phyloP scores from a whole-genome alignment of 2,329 filamentous ascomycete genomes.

The Zymoseptoria crescenta region DNA sequence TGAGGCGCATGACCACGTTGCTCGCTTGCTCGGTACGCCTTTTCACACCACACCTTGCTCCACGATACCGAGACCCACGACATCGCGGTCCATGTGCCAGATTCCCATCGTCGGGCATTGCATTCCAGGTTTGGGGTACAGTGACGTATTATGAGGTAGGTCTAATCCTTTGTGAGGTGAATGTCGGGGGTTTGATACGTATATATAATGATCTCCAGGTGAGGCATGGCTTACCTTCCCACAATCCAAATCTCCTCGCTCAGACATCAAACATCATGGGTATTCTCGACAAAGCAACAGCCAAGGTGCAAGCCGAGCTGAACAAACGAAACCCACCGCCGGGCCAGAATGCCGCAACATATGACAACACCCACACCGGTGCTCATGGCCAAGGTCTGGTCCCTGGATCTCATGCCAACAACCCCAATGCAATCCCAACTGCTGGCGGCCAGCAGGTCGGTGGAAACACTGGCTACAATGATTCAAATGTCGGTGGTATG shows the following conservation, averaged over 20 bases:
- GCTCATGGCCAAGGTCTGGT: slow-evolving; percentile 4
- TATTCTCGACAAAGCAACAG: neutral
- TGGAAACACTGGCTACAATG: slow-evolving; percentile 1
- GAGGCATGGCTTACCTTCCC: neutral
- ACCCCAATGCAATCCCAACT: slow-evolving; percentile 22
- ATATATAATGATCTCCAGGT: neutral
- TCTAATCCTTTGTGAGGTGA: neutral
- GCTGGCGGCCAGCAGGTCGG: slow-evolving; percentile 22
- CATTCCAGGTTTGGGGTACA: neutral
- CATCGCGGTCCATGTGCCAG: neutral
- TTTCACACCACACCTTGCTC: neutral
- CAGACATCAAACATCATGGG: neutral
- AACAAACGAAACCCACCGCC: neutral
- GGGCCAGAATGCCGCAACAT: neutral
- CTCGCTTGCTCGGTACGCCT: neutral
- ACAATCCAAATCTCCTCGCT: neutral
- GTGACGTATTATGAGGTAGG: neutral
- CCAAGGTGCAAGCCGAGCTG: neutral
- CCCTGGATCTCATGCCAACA: slow-evolving; percentile 16
- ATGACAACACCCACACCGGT: neutral
- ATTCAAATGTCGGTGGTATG: slow-evolving; percentile 2
- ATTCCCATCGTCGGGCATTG: neutral
- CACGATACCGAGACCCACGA: neutral
- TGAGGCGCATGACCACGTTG: neutral
- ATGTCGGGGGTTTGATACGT: neutral